These are phyloP conservation scores for Lentinula novae-zelandiae DNA, from an alignment of 1,284 basidiomycete species.

Conservation along the genomic window DNA sequence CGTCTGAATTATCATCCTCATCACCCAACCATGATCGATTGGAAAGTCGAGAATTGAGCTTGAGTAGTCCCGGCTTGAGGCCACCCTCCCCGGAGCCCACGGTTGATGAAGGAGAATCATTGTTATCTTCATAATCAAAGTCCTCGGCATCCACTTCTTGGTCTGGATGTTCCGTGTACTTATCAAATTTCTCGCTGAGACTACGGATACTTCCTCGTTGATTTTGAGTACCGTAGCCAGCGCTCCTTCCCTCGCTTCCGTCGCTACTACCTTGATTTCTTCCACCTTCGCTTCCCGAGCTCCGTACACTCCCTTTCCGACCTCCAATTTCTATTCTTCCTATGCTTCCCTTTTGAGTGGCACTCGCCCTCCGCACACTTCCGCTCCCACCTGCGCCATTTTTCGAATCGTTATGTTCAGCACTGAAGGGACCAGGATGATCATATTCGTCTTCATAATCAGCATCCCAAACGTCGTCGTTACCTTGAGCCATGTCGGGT, in stretches of 20 bases:
- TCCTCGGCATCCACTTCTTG: background rate
- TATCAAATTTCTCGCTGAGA: constrained; percentile 49
- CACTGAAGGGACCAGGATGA: background rate
- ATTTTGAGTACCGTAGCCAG: background rate
- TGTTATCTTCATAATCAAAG: background rate
- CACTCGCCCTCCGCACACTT: background rate
- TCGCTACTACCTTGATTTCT: background rate
- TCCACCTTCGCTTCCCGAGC: background rate
- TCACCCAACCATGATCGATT: constrained; percentile 81
- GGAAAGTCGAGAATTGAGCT: constrained; percentile 80
- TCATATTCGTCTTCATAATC: constrained; percentile 1
- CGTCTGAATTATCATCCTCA: constrained; percentile 72
- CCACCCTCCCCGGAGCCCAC: background rate
- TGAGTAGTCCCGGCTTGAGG: constrained; percentile 31
- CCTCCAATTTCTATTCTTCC: background rate
- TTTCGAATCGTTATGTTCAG: background rate
- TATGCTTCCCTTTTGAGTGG: background rate
- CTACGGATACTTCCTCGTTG: background rate
- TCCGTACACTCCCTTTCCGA: background rate
- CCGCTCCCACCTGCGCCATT: background rate
- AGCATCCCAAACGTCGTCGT: constrained; percentile 1
- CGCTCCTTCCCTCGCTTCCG: background rate
- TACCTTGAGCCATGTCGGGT: background rate
- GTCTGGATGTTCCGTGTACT: constrained; percentile 58
- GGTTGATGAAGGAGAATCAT: background rate